Percentiles rank a stretch among this genome's conserved stretches.
Evolutionary conservation across 2,329 filamentous ascomycete genomes (phyloP).

Genomic region (Lojkania enalia): DNA sequence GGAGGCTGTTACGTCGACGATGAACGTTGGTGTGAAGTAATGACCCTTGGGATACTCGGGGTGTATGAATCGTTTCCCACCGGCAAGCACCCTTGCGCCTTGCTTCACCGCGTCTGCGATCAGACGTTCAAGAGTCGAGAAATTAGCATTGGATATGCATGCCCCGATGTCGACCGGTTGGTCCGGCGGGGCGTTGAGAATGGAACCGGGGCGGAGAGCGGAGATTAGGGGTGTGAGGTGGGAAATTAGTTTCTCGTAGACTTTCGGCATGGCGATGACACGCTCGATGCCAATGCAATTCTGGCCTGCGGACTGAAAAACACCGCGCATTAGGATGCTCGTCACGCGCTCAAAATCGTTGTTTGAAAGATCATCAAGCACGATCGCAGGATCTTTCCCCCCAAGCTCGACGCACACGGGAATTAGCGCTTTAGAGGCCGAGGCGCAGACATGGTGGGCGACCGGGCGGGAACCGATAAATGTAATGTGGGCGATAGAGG

Average conservation of each 20-base stretch:
- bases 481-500: slow-evolving; percentile 82
- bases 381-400: slow-evolving; percentile 89
- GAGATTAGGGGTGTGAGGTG: slow-evolving; percentile 74
- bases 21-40: slow-evolving; percentile 89
- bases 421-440: slow-evolving; percentile 82
- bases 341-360: slow-evolving; percentile 68
- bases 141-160: slow-evolving; percentile 79
- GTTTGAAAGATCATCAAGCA: slow-evolving; percentile 77
- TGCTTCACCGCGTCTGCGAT: slow-evolving; percentile 75
- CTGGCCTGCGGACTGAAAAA: slow-evolving; percentile 93
- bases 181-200: slow-evolving; percentile 52
- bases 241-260: slow-evolving; percentile 73
- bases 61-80: slow-evolving; percentile 73
- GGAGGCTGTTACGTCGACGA: slow-evolving; percentile 81
- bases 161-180: slow-evolving; percentile 78
- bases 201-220: slow-evolving; percentile 74
- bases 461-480: slow-evolving; percentile 92
- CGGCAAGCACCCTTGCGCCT: slow-evolving; percentile 80
- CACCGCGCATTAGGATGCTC: slow-evolving; percentile 85
- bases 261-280: slow-evolving; percentile 75
- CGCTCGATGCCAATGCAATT: slow-evolving; percentile 98
- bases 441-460: slow-evolving; percentile 83
- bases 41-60: slow-evolving; percentile 76
- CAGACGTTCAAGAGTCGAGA: slow-evolving; percentile 74
- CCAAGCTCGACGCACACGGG: slow-evolving; percentile 90